Evolutionary conservation across 768 basidiomycete species (phyloP).

Genomic region (Steccherinum ochraceum): DNA sequence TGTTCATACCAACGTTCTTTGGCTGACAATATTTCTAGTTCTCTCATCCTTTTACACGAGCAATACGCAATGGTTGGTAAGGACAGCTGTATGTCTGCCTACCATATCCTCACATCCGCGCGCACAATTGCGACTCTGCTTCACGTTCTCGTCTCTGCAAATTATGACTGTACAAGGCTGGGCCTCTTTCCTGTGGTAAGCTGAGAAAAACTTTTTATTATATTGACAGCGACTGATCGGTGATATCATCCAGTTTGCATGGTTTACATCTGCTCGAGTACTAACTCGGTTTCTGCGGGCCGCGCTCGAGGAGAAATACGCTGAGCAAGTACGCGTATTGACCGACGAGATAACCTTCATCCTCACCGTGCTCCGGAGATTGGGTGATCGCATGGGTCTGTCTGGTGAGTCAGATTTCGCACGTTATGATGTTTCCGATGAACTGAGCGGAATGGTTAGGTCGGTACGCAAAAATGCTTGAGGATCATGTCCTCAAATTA

Average conservation of each 20-base stretch:
- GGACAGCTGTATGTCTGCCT: conserved; percentile 59
- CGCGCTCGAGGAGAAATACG: conserved; percentile 49
- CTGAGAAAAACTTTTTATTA: neutral
- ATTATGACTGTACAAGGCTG: conserved; percentile 62
- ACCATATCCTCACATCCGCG: conserved; percentile 61
- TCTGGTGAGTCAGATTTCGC: conserved; percentile 33
- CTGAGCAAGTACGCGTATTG: conserved; percentile 49
- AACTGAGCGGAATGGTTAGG: neutral
- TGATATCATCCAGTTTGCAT: conserved; percentile 25
- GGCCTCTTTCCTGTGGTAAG: conserved; percentile 67
- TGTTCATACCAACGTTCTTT: neutral
- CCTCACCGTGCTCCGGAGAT: conserved; percentile 42
- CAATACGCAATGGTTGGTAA: conserved; percentile 60
- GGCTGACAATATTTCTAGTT: conserved; percentile 32
- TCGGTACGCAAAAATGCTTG: neutral
- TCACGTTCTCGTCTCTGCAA: conserved; percentile 62
- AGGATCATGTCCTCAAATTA: neutral
- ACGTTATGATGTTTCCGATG: neutral
- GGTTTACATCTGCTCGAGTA: conserved; percentile 64
- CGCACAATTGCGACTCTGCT: conserved; percentile 62
- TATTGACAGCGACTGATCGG: neutral
- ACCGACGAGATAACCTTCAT: conserved; percentile 55
- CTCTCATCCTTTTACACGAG: conserved; percentile 67
- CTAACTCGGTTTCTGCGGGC: conserved; percentile 62
- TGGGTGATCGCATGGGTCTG: conserved; percentile 64